Evolutionary conservation across 2,329 filamentous ascomycete genomes (phyloP).

Genomic region (Microcyclospora tardicrescens): DNA sequence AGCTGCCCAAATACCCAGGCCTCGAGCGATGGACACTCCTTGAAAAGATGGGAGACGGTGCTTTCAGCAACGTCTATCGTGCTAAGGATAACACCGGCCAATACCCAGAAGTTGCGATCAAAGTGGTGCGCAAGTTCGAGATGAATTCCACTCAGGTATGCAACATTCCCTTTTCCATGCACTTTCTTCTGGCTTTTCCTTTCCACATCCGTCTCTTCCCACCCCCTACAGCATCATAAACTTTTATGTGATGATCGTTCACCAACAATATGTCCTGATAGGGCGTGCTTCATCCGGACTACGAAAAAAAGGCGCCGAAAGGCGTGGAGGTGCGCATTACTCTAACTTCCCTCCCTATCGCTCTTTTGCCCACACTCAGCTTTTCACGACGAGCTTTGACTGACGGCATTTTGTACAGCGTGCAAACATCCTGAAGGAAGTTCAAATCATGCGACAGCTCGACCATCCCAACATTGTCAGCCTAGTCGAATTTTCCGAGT

Average conservation of each 20-base stretch:
- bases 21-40: conserved; percentile 73
- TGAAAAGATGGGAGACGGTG: conserved; percentile 98
- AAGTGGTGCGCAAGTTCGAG: conserved; percentile 96
- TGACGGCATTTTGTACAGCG: conserved; percentile 48
- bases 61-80: conserved; percentile 96
- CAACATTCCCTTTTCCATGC: conserved; percentile 19
- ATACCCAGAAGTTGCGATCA: conserved; percentile 80
- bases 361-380: conserved; percentile 7
- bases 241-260: conserved; percentile 5
- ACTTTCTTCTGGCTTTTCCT: conserved; percentile 6
- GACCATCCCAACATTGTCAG: conserved; percentile 95
- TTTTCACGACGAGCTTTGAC: conserved; percentile 14
- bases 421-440: conserved; percentile 95
- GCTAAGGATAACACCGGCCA: conserved; percentile 63
- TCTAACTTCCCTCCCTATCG: conserved; percentile 3
- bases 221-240: not conserved
- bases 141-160: conserved; percentile 98
- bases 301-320: conserved; percentile 74
- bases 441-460: conserved; percentile 94
- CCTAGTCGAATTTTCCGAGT: conserved; percentile 86
- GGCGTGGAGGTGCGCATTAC: conserved; percentile 79
- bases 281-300: conserved; percentile 91
- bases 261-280: conserved; percentile 39
- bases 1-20: conserved; percentile 74
- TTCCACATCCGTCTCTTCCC: not conserved